phyloP scores from a whole-genome alignment of 2,329 filamentous ascomycete species.

The Colletotrichum chrysophilum region DNA sequence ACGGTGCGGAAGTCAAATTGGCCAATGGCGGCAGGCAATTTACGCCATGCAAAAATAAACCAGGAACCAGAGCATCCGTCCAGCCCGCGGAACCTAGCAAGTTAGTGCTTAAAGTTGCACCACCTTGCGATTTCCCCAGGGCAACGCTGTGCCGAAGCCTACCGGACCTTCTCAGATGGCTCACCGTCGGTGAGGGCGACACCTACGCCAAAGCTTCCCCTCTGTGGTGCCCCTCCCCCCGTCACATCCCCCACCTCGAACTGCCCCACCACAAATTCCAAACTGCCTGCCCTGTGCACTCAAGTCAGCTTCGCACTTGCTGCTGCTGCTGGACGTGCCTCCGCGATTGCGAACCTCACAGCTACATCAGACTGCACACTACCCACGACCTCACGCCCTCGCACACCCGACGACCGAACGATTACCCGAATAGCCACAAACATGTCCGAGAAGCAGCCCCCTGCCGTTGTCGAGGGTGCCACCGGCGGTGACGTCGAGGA shows the following conservation, averaged over 20 bases:
- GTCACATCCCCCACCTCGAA: slow-evolving; percentile 3
- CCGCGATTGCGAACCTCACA: neutral
- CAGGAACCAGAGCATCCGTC: slow-evolving; percentile 18
- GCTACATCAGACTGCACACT: neutral
- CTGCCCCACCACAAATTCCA: slow-evolving; percentile 14
- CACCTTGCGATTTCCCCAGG: neutral
- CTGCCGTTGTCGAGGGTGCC: slow-evolving; percentile 64
- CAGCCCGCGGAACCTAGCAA: neutral
- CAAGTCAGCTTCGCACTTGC: neutral
- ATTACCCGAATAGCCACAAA: slow-evolving; percentile 3
- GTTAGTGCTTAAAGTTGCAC: neutral
- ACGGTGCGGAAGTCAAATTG: neutral
- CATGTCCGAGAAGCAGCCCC: slow-evolving; percentile 69
- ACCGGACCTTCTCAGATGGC: slow-evolving; percentile 6
- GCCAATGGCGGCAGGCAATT: neutral
- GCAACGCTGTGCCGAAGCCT: slow-evolving; percentile 14
- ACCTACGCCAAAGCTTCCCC: neutral
- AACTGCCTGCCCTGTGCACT: neutral
- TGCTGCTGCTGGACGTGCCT: neutral
- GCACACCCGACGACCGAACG: neutral
- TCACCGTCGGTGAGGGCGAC: slow-evolving; percentile 10
- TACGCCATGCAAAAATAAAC: neutral
- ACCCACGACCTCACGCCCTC: neutral
- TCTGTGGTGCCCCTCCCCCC: neutral
- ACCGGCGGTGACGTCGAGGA: slow-evolving; percentile 64